Conservation (phyloP, 192 early-diverging fungal genomes). For the Spizellomyces punctatus region DNA sequence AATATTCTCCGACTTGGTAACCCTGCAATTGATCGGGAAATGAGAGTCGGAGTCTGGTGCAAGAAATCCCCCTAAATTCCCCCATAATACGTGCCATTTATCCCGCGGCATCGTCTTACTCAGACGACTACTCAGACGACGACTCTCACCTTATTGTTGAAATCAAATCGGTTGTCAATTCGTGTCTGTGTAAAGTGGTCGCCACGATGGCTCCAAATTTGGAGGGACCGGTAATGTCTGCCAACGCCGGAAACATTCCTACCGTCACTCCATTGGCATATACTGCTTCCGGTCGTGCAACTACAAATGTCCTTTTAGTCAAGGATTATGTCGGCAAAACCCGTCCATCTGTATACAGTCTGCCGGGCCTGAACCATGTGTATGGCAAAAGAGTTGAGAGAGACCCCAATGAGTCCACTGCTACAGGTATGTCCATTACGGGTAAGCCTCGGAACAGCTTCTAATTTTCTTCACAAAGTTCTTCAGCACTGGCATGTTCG, state of each 20-base stretch:
- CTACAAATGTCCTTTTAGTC: slow-evolving; percentile 51
- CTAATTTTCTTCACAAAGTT: slow-evolving; percentile 27
- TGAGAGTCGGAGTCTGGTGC: no score
- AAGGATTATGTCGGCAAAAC: slow-evolving; percentile 52
- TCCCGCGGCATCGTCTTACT: no score
- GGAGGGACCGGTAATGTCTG: slow-evolving; percentile 13
- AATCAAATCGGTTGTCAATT: no score
- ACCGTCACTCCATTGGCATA: slow-evolving; percentile 23
- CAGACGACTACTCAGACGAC: no score
- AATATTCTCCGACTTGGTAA: no score
- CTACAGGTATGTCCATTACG: slow-evolving; percentile 35
- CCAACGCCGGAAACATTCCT: slow-evolving; percentile 26
- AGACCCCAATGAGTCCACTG: slow-evolving; percentile 46
- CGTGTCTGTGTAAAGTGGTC: no score
- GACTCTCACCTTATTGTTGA: no score
- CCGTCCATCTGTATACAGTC: slow-evolving; percentile 51
- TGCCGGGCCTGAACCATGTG: slow-evolving; percentile 50
- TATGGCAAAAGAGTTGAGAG: slow-evolving; percentile 54
- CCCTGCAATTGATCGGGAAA: no score
- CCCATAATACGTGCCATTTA: no score
- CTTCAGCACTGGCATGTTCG: slow-evolving; percentile 59
- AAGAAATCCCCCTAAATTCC: no score
- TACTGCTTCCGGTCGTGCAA: slow-evolving; percentile 23
- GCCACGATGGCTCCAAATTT: neutral
- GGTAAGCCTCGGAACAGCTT: no score